Base-by-base conservation (phyloP, 345 rosid species). In the Eucalyptus victrix region DNA sequence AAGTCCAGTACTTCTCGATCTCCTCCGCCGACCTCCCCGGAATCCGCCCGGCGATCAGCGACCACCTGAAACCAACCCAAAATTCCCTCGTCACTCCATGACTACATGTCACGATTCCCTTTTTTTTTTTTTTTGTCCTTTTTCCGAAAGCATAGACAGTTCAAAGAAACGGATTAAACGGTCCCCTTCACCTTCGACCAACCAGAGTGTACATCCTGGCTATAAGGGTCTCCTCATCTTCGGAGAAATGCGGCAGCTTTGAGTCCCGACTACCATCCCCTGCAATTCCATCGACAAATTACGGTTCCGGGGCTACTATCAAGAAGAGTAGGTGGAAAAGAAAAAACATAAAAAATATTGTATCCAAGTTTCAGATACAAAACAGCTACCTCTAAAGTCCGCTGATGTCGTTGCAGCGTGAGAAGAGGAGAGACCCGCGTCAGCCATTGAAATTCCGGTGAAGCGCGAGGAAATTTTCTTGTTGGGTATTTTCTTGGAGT, bases 1-100 rank as follows among this genome's bases (percentile, higher is more conserved):
- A 91, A 87, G 94, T 93, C 96, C 95, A 94, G 88, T 92, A 93
- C 90, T 93, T 93, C 91, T 94, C 92, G 89, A 94, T 92, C 89
- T 94, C 95, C 90, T 94, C 93, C 19, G 94, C 94, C 86, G 94
- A 90, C 91, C 95, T 93, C 89, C 94, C 96, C 13, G 94, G 95
- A 87, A 94, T 94, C 89, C 96, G 93, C 88, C 95, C 95, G 21
- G 94, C 95, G 88, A 94, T 94, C 86, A 93, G 87, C 89, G 92
- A 88, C 96, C 96, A 94, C 92, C 96, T 94, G 80, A 21, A 90
- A 44, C 18, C 40, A 6, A 14, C 42, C 32, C 49, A 72, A 54
- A 23, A 32, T 15, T 40, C 72, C 40, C 9, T 47, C 44, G 34
- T n/a, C 28, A 34, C 12, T 30, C 86, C 65, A 49, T 26, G 58